Conservation (phyloP, 495 filamentous ascomycete species). For the Rhypophila decipiens region DNA sequence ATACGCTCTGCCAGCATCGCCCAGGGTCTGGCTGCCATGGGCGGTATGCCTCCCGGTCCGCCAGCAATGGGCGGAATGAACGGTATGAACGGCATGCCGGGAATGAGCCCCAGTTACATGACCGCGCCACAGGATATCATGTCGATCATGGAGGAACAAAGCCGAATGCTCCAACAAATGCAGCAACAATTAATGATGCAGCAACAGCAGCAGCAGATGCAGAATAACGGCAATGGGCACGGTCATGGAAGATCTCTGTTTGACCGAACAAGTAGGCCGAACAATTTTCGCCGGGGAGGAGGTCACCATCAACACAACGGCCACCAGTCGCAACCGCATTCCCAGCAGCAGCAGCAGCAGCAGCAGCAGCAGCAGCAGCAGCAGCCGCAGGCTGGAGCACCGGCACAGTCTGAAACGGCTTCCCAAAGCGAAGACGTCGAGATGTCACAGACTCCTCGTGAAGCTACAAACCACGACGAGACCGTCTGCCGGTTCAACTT, state of each 20-base stretch:
- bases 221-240: conserved; percentile 31
- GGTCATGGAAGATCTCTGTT: conserved; percentile 62
- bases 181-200: conserved; percentile 63
- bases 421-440: conserved; percentile 43
- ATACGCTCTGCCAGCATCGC: conserved; percentile 37
- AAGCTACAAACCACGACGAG: conserved; percentile 49
- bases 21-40: conserved; percentile 32
- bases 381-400: conserved; percentile 11
- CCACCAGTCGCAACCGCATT: conserved; percentile 13
- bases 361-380: conserved; percentile 3
- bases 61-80: conserved; percentile 24
- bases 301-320: conserved; percentile 27
- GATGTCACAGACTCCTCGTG: conserved; percentile 42
- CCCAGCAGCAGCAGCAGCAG: conserved; percentile 16
- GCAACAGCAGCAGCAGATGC: conserved; percentile 27
- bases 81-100: conserved; percentile 37
- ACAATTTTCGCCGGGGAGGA: conserved; percentile 28
- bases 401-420: conserved; percentile 17
- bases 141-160: conserved; percentile 84
- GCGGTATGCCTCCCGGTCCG: conserved; percentile 27
- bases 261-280: conserved; percentile 53
- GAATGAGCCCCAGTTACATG: conserved; percentile 32
- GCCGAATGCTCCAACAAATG: conserved; percentile 68
- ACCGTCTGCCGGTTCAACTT: conserved; percentile 82
- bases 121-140: conserved; percentile 64